Evolutionary conservation across 2,329 filamentous ascomycete genomes (phyloP), one percentile per base, ranked within the genome.

Genomic region (Stagonosporopsis tanaceti): DNA sequence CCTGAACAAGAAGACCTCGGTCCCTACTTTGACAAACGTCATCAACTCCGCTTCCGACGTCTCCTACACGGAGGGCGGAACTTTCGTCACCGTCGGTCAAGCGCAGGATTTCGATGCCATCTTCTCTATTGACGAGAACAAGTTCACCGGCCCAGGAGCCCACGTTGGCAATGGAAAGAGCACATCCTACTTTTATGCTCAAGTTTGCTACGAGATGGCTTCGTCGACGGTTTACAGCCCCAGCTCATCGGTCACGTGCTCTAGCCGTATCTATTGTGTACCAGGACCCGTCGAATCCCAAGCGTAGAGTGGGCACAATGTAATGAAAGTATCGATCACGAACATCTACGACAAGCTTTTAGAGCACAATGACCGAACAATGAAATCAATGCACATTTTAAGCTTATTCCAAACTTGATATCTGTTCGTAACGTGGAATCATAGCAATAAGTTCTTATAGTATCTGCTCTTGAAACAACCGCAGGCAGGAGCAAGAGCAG

Each of bases 121-220:
- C 28, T 47, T 47, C 34, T 47, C 45, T 17, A 47, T 47, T 7
- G 45, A 47, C 9, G 45, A 47, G 32, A 27, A 28, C 34, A 47
- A 47, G 20, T 47, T 47, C 45, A 20, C 45, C 14, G 45, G 45
- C 11, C 45, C 45, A 2, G 45, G 45, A 47, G 20, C 45, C 0
- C 32, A 20, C 20, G 45, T 47, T 17, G 45, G 45, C 24, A 47
- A 47, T 12, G 45, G 45, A 38, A 47, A 47, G 45, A 47, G 45
- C 45, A 47, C 45, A 27, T 47, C 45, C 22, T 47, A 47, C n/a
- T 47, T 47, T 17, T 47, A 38, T n/a, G 45, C 45, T 47, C 45
- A 47, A 20, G 12, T 47, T 27, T 47, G 45, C 22, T 47, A 47
- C 20, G 45, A 47, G 22, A 47, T 47, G 45, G 45, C 32, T 39